phyloP scores from a whole-genome alignment of 768 basidiomycete species.

The Tricholoma terreum region DNA sequence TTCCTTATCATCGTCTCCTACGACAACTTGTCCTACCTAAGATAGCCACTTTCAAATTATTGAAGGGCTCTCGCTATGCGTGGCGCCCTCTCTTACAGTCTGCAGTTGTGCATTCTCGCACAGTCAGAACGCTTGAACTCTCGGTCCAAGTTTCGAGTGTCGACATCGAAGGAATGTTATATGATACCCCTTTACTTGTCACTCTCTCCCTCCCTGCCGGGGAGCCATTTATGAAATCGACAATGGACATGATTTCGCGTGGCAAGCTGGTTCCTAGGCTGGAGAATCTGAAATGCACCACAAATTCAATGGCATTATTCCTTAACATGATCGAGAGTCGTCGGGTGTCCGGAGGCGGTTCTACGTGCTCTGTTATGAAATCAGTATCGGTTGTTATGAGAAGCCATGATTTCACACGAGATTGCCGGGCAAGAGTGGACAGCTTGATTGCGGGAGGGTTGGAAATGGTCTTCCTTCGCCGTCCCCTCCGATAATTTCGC shows the following conservation, averaged over 20 bases:
- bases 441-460: not conserved
- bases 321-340: not conserved
- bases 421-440: not conserved
- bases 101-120: not conserved
- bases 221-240: not conserved
- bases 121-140: not conserved
- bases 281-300: not conserved
- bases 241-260: not conserved
- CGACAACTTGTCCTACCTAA: not conserved
- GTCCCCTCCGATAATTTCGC: not conserved
- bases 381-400: not conserved
- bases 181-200: not conserved
- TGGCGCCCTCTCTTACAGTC: not conserved
- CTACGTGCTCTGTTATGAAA: not conserved
- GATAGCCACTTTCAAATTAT: not conserved
- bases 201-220: not conserved
- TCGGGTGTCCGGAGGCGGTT: not conserved
- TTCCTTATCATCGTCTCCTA: not conserved
- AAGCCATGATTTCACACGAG: not conserved
- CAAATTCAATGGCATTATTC: not conserved
- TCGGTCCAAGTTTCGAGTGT: not conserved
- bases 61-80: not conserved
- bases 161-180: not conserved
- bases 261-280: not conserved
- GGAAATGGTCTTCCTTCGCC: not conserved